These are phyloP conservation scores for Alternaria sp. DNA, from an alignment of 2,329 filamentous ascomycete species.

Conservation along the genomic window DNA sequence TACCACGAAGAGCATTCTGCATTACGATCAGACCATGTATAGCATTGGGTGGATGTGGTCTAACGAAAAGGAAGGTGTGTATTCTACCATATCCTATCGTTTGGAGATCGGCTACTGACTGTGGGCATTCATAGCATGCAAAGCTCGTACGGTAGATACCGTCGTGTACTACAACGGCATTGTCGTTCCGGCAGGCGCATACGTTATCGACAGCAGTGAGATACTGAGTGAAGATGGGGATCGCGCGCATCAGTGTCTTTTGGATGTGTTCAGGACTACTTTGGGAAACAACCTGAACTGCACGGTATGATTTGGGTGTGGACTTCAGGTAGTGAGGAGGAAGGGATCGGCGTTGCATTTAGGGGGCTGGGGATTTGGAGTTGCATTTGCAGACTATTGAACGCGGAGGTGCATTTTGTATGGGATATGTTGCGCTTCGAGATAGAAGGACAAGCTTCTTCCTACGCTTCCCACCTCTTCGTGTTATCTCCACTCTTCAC, in stretches of 20 bases:
- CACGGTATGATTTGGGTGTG: background rate
- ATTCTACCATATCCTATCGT: background rate
- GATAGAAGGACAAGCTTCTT: background rate
- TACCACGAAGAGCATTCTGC: background rate
- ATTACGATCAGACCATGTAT: conserved; percentile 3
- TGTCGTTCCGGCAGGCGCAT: background rate
- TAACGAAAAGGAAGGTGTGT: background rate
- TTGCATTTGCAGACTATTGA: background rate
- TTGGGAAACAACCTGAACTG: conserved; percentile 2
- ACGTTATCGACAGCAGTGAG: conserved; percentile 8
- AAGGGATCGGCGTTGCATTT: background rate
- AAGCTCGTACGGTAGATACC: background rate
- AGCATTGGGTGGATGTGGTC: conserved; percentile 4
- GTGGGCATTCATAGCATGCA: background rate
- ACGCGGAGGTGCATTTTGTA: background rate
- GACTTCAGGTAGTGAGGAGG: background rate
- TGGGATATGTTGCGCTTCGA: background rate
- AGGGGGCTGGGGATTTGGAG: background rate
- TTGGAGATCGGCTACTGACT: background rate
- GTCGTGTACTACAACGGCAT: conserved; percentile 2
- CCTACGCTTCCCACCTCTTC: conserved; percentile 13
- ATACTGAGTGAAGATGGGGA: background rate
- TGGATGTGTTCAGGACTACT: background rate
- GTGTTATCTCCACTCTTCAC: conserved; percentile 36
- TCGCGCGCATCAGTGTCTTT: conserved; percentile 1